Evolutionary conservation across 331 rosid species (phyloP).

Genomic region (Telfairia occidentalis): DNA sequence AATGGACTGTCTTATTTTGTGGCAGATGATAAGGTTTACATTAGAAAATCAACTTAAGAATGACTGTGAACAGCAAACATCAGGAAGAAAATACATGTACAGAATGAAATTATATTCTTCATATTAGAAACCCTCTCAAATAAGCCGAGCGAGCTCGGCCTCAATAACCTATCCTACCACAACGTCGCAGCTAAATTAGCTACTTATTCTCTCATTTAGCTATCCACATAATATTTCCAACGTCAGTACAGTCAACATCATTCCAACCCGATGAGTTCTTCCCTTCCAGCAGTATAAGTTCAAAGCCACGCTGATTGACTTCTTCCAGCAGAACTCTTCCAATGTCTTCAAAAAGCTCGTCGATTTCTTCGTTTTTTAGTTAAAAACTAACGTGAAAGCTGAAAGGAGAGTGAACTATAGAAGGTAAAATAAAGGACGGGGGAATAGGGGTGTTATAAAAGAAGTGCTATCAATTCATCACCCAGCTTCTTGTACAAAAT

Average conservation of each 20-base stretch:
- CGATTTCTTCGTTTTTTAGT: neutral
- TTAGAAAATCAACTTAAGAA: neutral
- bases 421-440: neutral
- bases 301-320: neutral
- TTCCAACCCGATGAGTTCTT: conserved; percentile 1
- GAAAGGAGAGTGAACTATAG: conserved; percentile 1
- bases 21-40: neutral
- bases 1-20: neutral
- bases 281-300: neutral
- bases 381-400: conserved; percentile 5
- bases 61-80: neutral
- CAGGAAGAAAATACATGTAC: conserved; percentile 6
- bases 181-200: conserved; percentile 8
- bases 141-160: neutral
- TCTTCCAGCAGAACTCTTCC: neutral
- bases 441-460: neutral
- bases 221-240: conserved; percentile 2
- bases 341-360: neutral
- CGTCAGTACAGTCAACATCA: conserved; percentile 4
- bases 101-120: conserved; percentile 9
- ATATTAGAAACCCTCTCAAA: conserved; percentile 10
- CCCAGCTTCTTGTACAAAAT: conserved; percentile 7
- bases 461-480: neutral
- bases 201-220: conserved; percentile 13
- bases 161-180: conserved; percentile 8